These are phyloP conservation scores for Saturnispora ahearnii DNA, from an alignment of 805 yeast species.

Conservation along the genomic window DNA sequence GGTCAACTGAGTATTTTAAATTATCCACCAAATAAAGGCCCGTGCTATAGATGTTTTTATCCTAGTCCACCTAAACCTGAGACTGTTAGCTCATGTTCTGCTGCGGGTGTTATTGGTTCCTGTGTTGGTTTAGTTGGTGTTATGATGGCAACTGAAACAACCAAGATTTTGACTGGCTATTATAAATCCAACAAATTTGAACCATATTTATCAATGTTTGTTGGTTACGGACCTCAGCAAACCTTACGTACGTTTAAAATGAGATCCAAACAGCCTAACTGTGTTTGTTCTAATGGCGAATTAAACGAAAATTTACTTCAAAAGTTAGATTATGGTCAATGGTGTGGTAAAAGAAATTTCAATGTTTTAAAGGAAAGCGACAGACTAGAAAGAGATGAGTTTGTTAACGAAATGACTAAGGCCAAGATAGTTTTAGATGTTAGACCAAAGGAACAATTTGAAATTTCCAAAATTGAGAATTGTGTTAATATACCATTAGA, in stretches of 20 bases:
- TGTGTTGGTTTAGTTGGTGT: slow-evolving; percentile 90
- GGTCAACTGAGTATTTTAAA: slow-evolving; percentile 82
- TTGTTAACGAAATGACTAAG: slow-evolving; percentile 10
- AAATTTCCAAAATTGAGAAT: slow-evolving; percentile 50
- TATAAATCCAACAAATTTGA: slow-evolving; percentile 45
- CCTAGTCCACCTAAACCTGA: slow-evolving; percentile 86
- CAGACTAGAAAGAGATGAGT: slow-evolving; percentile 39
- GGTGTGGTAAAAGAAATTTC: slow-evolving; percentile 59
- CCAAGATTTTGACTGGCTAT: slow-evolving; percentile 57
- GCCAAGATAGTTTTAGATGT: slow-evolving; percentile 52
- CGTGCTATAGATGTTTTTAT: slow-evolving; percentile 91
- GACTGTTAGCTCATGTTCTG: slow-evolving; percentile 76
- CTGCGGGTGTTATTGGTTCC: slow-evolving; percentile 92
- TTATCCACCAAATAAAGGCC: slow-evolving; percentile 50
- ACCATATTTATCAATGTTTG: slow-evolving; percentile 63
- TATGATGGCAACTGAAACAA: slow-evolving; percentile 80
- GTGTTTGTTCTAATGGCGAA: slow-evolving; percentile 48
- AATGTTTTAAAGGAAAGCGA: slow-evolving; percentile 36
- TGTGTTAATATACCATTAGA: slow-evolving; percentile 59
- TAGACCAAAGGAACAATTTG: slow-evolving; percentile 69
- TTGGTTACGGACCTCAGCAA: slow-evolving; percentile 53
- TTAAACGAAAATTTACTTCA: slow-evolving; percentile 42
- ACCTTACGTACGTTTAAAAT: slow-evolving; percentile 67
- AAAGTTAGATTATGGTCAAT: slow-evolving; percentile 52
- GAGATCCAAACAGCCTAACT: slow-evolving; percentile 54